phyloP scores from a whole-genome alignment of 345 rosid species.

The Arabidopsis suecica region DNA sequence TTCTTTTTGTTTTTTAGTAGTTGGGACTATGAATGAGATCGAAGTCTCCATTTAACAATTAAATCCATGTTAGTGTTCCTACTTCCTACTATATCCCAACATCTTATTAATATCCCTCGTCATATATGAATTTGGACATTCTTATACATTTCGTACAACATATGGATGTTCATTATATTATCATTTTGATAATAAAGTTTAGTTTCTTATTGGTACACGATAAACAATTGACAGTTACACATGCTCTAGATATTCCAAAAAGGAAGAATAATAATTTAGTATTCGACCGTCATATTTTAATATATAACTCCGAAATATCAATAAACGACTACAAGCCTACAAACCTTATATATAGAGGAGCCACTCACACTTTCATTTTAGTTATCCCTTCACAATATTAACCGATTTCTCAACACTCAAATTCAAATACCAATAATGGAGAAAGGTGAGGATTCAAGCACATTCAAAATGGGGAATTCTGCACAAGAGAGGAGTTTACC shows the following conservation, averaged over 20 bases:
- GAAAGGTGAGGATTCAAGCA: conserved; percentile 37
- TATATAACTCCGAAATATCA: not conserved
- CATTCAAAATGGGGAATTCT: conserved; percentile 51
- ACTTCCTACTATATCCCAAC: conserved; percentile 13
- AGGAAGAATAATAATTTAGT: conserved; percentile 23
- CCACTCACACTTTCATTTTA: not conserved
- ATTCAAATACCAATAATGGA: conserved; percentile 42
- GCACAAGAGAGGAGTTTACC: conserved; percentile 57
- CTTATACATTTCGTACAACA: conserved; percentile 21
- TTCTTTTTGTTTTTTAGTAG: conserved; percentile 31
- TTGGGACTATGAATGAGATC: conserved; percentile 32
- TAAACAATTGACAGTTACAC: conserved; percentile 27
- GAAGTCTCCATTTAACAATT: not conserved
- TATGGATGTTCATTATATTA: conserved; percentile 2
- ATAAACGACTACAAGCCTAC: conserved; percentile 33
- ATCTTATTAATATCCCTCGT: conserved; percentile 25
- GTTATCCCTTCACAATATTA: not conserved
- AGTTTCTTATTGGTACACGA: conserved; percentile 22
- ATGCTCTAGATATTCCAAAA: conserved; percentile 14
- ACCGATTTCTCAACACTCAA: not conserved
- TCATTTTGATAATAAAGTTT: too few species aligned
- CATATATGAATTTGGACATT: conserved; percentile 36
- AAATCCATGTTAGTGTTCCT: not conserved
- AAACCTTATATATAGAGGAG: conserved; percentile 30
- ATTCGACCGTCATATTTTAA: conserved; percentile 29